A percentile compares a stretch with the other conserved stretches of the same genome.
These are phyloP conservation scores for Rhodotorula diobovata DNA, from an alignment of 768 basidiomycete genomes.

Conservation along the genomic window DNA sequence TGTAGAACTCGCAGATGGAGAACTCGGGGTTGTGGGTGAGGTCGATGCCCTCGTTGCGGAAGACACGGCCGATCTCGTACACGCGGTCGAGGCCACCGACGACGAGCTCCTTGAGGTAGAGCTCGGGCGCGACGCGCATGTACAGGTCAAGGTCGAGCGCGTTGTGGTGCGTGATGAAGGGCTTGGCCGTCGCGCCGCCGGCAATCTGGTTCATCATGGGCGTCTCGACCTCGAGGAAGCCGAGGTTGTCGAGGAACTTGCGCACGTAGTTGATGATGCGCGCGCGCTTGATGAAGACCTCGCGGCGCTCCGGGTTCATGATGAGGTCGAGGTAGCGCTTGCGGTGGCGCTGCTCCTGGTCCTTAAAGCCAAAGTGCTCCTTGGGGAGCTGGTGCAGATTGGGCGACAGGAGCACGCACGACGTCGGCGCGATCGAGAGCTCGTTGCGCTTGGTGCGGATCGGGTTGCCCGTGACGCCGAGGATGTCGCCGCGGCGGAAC, in stretches of 20 bases:
- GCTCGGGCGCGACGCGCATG: conserved; percentile 94
- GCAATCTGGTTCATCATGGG: conserved; percentile 96
- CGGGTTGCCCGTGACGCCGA: conserved; percentile 83
- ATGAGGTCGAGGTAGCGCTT: conserved; percentile 99
- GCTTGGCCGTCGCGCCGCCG: conserved; percentile 97
- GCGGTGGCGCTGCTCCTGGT: conserved; percentile 93
- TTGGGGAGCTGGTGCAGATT: conserved; percentile 95
- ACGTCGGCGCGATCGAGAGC: conserved; percentile 75
- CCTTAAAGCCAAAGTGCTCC: conserved; percentile 87
- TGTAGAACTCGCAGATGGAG: conserved; percentile 99
- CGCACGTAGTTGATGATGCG: conserved; percentile 89
- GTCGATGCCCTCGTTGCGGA: conserved; percentile 98
- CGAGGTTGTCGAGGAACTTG: conserved; percentile 78
- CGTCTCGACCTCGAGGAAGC: conserved; percentile 98
- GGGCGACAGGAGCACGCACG: conserved; percentile 83
- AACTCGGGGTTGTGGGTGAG: conserved; percentile 99
- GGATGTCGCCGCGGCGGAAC: conserved; percentile 92
- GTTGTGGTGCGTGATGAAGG: conserved; percentile 98
- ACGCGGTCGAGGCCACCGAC: conserved; percentile 97
- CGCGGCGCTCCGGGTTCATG: conserved; percentile 80
- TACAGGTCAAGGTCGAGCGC: conserved; percentile 93
- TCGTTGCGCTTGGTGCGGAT: conserved; percentile 93
- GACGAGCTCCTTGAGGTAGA: conserved; percentile 94
- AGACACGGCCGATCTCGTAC: conserved; percentile 96
- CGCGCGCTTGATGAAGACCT: conserved; percentile 82